Evolutionary conservation across 306 rosid genomes (phyloP).

Genomic region (Fragaria vesca): DNA sequence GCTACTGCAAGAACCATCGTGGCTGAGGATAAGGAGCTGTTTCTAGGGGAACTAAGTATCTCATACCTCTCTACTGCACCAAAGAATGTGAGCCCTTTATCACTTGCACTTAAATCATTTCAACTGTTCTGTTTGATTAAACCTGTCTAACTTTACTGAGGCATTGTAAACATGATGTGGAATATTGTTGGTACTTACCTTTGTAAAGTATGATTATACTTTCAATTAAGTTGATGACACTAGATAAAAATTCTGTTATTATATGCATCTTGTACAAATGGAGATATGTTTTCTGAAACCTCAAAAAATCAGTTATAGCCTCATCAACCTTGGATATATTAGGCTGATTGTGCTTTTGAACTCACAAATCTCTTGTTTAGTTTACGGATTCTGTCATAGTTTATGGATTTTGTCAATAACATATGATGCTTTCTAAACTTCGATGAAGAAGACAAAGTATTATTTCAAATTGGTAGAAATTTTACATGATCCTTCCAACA

Average conservation of each 20-base stretch:
- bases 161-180: not conserved
- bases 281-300: not conserved
- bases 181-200: not conserved
- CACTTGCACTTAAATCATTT: not conserved
- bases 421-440: not conserved
- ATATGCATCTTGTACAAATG: not conserved
- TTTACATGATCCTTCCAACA: not conserved
- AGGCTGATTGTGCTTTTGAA: conserved; percentile 1
- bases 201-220: not conserved
- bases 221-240: not conserved
- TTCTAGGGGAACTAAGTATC: conserved; percentile 50
- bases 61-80: conserved; percentile 51
- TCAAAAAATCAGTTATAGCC: not conserved
- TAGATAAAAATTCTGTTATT: not conserved
- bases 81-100: conserved; percentile 31
- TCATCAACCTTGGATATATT: not conserved
- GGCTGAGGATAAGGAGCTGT: conserved; percentile 35
- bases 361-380: not conserved
- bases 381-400: too few species aligned
- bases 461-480: not conserved
- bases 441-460: not conserved
- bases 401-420: not conserved
- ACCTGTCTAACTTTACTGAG: not conserved
- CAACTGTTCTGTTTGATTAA: not conserved
- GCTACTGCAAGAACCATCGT: conserved; percentile 48